Conservation (phyloP, 352 stramenopile species). For the Globisporangium takayamanum region DNA sequence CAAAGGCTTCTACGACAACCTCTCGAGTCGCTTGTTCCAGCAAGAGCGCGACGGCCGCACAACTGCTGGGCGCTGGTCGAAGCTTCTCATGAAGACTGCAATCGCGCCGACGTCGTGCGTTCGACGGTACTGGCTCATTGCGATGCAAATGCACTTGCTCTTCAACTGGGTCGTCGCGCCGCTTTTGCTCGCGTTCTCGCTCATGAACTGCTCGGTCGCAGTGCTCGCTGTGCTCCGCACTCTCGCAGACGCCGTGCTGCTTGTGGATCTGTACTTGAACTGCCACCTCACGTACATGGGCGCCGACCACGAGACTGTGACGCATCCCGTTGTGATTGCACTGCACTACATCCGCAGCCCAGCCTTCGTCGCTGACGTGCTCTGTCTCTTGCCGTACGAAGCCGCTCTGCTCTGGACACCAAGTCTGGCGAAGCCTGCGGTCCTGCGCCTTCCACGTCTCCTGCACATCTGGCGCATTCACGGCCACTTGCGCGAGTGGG, state of each 20-base stretch:
- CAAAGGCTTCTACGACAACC: slow-evolving; percentile 47
- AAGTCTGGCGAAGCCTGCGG: slow-evolving; percentile 2
- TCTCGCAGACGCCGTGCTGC: slow-evolving; percentile 24
- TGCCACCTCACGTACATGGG: slow-evolving; percentile 41
- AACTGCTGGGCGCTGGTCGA: background rate
- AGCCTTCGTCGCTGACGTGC: slow-evolving; percentile 33
- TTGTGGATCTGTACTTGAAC: slow-evolving; percentile 42
- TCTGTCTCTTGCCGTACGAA: slow-evolving; percentile 34
- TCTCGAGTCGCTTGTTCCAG: slow-evolving; percentile 10
- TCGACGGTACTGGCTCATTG: slow-evolving; percentile 37
- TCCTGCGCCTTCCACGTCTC: slow-evolving; percentile 29
- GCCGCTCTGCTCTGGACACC: slow-evolving; percentile 9
- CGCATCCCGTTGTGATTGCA: slow-evolving; percentile 26
- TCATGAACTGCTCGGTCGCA: background rate
- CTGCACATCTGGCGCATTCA: slow-evolving; percentile 18
- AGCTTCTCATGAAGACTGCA: slow-evolving; percentile 11
- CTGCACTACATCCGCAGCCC: slow-evolving; percentile 23
- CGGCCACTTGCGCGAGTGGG: slow-evolving; percentile 22
- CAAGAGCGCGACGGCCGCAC: slow-evolving; percentile 20
- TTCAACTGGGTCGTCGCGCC: slow-evolving; percentile 48
- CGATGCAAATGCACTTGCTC: slow-evolving; percentile 5
- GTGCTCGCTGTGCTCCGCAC: slow-evolving; percentile 22
- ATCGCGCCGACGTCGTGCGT: slow-evolving; percentile 28
- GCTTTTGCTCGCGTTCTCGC: slow-evolving; percentile 41
- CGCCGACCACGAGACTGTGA: slow-evolving; percentile 43